Conservation (phyloP, 2,329 filamentous ascomycete genomes). For the Aspergillus chevalieri region DNA sequence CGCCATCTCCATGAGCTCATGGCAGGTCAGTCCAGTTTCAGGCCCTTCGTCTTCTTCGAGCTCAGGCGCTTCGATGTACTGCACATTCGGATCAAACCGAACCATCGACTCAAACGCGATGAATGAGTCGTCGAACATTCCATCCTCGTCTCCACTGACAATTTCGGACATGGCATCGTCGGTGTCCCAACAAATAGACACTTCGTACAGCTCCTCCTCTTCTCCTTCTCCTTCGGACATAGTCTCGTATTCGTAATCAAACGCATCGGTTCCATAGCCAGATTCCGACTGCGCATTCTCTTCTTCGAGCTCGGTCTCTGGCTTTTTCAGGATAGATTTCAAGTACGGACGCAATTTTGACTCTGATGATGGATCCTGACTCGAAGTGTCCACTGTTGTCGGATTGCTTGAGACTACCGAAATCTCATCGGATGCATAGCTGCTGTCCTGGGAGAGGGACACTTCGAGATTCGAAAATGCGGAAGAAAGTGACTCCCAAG, state of each 20-base stretch:
- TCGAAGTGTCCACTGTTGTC: slow-evolving; percentile 16
- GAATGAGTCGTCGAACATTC: slow-evolving; percentile 31
- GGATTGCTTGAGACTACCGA: slow-evolving; percentile 27
- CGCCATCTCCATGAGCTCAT: slow-evolving; percentile 35
- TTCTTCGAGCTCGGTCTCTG: slow-evolving; percentile 18
- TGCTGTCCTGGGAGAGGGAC: slow-evolving; percentile 35
- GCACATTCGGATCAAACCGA: slow-evolving; percentile 28
- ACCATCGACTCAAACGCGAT: slow-evolving; percentile 32
- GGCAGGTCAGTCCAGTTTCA: slow-evolving; percentile 30
- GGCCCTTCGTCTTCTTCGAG: slow-evolving; percentile 19
- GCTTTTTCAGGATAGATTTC: slow-evolving; percentile 32
- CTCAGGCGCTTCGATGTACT: slow-evolving; percentile 29
- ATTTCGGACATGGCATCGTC: slow-evolving; percentile 22
- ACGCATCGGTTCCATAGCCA: slow-evolving; percentile 33
- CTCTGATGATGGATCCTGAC: slow-evolving; percentile 14
- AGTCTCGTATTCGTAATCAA: slow-evolving; percentile 24
- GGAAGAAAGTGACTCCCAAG: slow-evolving; percentile 34
- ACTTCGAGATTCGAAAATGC: slow-evolving; percentile 31
- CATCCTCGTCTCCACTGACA: slow-evolving; percentile 23
- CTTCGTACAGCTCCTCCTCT: slow-evolving; percentile 24
- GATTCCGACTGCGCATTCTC: slow-evolving; percentile 25
- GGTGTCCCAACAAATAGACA: slow-evolving; percentile 26
- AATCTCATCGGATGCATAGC: slow-evolving; percentile 34
- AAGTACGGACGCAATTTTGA: slow-evolving; percentile 19
- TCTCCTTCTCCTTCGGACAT: slow-evolving; percentile 22